Evolutionary conservation across 768 basidiomycete genomes (phyloP).

Genomic region (Rhodosporidiobolus sp.): DNA sequence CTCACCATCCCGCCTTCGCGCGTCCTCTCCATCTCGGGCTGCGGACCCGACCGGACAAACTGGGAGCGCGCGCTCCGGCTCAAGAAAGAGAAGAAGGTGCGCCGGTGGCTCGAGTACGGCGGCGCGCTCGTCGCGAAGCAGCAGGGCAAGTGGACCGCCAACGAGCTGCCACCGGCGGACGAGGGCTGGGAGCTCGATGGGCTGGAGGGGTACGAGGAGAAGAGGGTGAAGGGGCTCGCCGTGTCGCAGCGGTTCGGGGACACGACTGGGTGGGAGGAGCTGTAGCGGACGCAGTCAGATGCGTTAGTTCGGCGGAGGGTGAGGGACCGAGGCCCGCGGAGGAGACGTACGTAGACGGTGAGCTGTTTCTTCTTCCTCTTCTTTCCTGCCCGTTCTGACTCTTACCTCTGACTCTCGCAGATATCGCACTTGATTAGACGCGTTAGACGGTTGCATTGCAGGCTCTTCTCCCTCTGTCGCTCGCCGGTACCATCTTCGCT

Average conservation of each 20-base stretch:
- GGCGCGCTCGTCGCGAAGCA: slow-evolving; percentile 15
- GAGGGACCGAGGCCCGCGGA: too few relatives aligned
- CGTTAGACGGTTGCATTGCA: not conserved
- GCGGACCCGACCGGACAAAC: slow-evolving; percentile 40
- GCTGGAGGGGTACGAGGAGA: slow-evolving; percentile 48
- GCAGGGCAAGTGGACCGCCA: slow-evolving; percentile 34
- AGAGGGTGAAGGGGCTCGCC: slow-evolving; percentile 9
- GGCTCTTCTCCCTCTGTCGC: not conserved
- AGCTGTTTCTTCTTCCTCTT: not conserved
- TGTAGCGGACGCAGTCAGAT: too few relatives aligned
- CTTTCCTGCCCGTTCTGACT: too few relatives aligned
- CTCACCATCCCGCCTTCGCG: slow-evolving; percentile 38
- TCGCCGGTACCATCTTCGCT: not conserved
- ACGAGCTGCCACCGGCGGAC: slow-evolving; percentile 34
- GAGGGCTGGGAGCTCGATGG: slow-evolving; percentile 32
- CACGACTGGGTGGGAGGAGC: slow-evolving; percentile 4
- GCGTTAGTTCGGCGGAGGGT: not conserved
- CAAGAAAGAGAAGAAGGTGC: slow-evolving; percentile 3
- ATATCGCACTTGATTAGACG: not conserved
- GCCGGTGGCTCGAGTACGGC: slow-evolving; percentile 34
- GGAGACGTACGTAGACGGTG: too few relatives aligned
- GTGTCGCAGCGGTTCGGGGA: slow-evolving; percentile 19
- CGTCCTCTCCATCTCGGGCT: slow-evolving; percentile 33
- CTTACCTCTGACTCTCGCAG: too few relatives aligned
- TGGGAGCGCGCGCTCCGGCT: slow-evolving; percentile 51